phyloP scores from a whole-genome alignment of 2,329 filamentous ascomycete species.

The Fusarium pseudocircinatum region DNA sequence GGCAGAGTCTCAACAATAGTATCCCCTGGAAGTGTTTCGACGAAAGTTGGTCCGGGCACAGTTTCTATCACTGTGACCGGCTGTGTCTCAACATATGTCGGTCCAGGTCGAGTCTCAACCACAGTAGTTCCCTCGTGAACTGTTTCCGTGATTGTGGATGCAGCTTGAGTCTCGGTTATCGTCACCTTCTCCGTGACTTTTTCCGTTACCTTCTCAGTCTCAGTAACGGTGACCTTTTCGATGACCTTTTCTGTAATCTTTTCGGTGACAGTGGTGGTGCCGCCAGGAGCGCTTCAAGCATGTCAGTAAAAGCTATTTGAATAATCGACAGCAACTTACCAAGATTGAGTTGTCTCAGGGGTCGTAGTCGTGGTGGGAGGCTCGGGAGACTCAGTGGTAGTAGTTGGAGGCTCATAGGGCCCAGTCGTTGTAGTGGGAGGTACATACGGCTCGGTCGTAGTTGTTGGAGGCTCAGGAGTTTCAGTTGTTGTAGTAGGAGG shows the following conservation, averaged over 20 bases:
- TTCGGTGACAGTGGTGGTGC: not conserved
- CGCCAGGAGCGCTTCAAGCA: not conserved
- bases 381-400: not conserved
- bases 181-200: not conserved
- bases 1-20: constrained; percentile 7
- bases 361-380: constrained; percentile 1
- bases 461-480: not conserved
- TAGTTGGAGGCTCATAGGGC: not conserved
- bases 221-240: constrained; percentile 4
- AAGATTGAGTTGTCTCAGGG: constrained; percentile 8
- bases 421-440: not conserved
- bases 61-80: constrained; percentile 7
- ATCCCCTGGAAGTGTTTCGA: constrained; percentile 1
- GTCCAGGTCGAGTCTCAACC: constrained; percentile 1
- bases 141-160: constrained; percentile 1
- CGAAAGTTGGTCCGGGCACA: not conserved
- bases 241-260: constrained; percentile 2
- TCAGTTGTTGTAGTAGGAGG: constrained; percentile 5
- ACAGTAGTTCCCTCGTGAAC: constrained; percentile 4
- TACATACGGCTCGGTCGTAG: not conserved
- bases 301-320: not conserved
- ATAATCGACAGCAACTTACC: not conserved
- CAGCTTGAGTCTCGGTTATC: constrained; percentile 1
- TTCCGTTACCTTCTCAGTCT: not conserved
- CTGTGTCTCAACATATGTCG: constrained; percentile 1